Evolutionary conservation across 441 rosid genomes (phyloP), one percentile per base, ranked within the genome.

Genomic region (Jatropha podagrica): DNA sequence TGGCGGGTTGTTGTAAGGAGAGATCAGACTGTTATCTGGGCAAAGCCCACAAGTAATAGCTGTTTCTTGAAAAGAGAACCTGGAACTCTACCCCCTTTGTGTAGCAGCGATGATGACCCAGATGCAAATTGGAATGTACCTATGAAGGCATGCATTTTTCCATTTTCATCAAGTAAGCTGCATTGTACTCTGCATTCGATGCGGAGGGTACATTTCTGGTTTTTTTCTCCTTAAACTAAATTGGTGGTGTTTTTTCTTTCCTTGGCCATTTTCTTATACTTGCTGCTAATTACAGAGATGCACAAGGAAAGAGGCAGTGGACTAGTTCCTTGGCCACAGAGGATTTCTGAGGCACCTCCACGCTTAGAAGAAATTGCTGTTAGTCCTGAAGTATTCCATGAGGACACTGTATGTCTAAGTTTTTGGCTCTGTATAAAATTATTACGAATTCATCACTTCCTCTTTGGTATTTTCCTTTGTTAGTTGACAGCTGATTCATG

Each of bases 1-100:
- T 95, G 99, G 99, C 88, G 81, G 83, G 90, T 93, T 61, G 92
- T 65, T 69, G 86, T 79, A 10, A 95, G 85, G 88, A 85, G 78
- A 80, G 94, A 92, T 74, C 99, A 95, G 82, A 89, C 98, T 74
- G 97, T 91, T 75, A 88, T 93, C 74, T 95, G 99, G 99, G 88
- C 81, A 78, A 95, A 95, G 81, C 95, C 98, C 4, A 76, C 81
- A 73, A 87, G 89, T 76, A 95, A 93, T 81, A 85, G 89, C 77
- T 95, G 99, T 85, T 93, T 86, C 78, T 75, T 88, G 87, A 93
- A 90, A 83, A 88, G 99, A 77, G 90, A 72, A 58, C 81, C 79
- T 27, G 90, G 92, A 70, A 83, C 87, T 58, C 86, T 54, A 55
- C 99, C 98, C 74, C 91, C 92, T 26, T 77, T 95, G 75, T 95